Conservation (phyloP, 164 flowering plant species). For the Stephania cephalantha region DNA sequence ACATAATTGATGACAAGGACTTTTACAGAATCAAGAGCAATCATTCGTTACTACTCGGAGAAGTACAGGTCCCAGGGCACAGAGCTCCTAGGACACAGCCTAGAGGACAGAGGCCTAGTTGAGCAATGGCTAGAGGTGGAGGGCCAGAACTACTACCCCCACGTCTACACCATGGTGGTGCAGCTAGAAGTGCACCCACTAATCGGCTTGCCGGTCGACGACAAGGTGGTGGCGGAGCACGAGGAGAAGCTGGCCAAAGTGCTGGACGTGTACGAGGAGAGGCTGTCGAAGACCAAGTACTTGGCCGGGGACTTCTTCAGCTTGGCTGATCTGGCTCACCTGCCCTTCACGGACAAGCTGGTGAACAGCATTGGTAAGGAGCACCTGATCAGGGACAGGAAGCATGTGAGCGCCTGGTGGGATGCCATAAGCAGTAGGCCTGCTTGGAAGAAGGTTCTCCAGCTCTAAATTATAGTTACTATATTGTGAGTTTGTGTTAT, state of each 20-base stretch:
- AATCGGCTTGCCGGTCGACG: slow-evolving; percentile 26
- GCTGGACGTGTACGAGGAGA: slow-evolving; percentile 45
- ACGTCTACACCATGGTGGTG: slow-evolving; percentile 21
- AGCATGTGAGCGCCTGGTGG: slow-evolving; percentile 56
- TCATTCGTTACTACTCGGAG: slow-evolving; percentile 37
- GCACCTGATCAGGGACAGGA: slow-evolving; percentile 37
- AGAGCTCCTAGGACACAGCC: slow-evolving; percentile 33
- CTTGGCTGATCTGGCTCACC: slow-evolving; percentile 49
- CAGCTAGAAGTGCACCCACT: slow-evolving; percentile 25
- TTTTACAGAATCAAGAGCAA: slow-evolving; percentile 32
- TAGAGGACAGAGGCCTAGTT: slow-evolving; percentile 35
- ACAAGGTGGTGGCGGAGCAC: slow-evolving; percentile 26
- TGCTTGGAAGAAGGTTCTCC: slow-evolving; percentile 29
- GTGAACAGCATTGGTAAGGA: slow-evolving; percentile 30
- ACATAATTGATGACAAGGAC: too few relatives aligned
- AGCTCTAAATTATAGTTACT: neutral
- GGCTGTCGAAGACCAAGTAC: slow-evolving; percentile 44
- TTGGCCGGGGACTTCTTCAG: slow-evolving; percentile 55
- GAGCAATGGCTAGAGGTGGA: slow-evolving; percentile 54
- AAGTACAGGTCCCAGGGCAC: slow-evolving; percentile 40
- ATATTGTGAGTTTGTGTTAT: too few relatives aligned
- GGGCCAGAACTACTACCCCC: slow-evolving; percentile 35
- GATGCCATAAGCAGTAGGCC: slow-evolving; percentile 24
- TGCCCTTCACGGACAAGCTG: slow-evolving; percentile 42
- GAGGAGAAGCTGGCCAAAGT: slow-evolving; percentile 41